Conservation (phyloP, 441 rosid species). For the Hypseocharis bilobata region DNA sequence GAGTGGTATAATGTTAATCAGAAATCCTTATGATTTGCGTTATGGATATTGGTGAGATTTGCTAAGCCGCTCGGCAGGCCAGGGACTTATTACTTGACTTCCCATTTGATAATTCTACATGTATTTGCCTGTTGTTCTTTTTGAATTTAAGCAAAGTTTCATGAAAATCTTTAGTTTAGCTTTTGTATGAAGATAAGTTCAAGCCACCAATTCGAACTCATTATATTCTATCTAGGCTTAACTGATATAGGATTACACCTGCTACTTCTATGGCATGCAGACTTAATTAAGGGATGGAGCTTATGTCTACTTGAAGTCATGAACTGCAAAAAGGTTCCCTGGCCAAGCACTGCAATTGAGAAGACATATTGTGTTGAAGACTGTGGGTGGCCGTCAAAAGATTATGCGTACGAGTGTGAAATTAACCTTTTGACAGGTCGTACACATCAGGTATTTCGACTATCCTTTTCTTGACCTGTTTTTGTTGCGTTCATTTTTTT, state of each 20-base stretch:
- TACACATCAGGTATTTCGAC: constrained; percentile 66
- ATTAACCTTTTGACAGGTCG: constrained; percentile 80
- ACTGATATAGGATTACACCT: constrained; percentile 15
- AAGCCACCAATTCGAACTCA: background rate
- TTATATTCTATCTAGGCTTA: constrained; percentile 2
- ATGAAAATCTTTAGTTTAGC: background rate
- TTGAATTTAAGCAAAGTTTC: background rate
- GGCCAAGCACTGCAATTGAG: constrained; percentile 52
- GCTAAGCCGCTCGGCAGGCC: background rate
- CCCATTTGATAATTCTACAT: background rate
- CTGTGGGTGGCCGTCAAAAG: constrained; percentile 53
- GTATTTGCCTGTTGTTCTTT: background rate
- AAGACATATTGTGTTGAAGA: constrained; percentile 44
- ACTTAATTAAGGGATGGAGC: constrained; percentile 54
- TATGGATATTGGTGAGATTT: background rate
- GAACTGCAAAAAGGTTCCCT: constrained; percentile 64
- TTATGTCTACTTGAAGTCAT: constrained; percentile 73
- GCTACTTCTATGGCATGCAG: constrained; percentile 33
- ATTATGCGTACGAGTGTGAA: constrained; percentile 66
- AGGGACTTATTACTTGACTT: background rate
- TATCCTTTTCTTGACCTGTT: constrained; percentile 4
- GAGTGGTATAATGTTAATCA: background rate
- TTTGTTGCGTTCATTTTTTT: constrained; percentile 4
- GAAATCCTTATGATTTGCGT: background rate
- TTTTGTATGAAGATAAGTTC: no score